Evolutionary conservation across 2,329 filamentous ascomycete species (phyloP).

Genomic region (Pyricularia grisea): DNA sequence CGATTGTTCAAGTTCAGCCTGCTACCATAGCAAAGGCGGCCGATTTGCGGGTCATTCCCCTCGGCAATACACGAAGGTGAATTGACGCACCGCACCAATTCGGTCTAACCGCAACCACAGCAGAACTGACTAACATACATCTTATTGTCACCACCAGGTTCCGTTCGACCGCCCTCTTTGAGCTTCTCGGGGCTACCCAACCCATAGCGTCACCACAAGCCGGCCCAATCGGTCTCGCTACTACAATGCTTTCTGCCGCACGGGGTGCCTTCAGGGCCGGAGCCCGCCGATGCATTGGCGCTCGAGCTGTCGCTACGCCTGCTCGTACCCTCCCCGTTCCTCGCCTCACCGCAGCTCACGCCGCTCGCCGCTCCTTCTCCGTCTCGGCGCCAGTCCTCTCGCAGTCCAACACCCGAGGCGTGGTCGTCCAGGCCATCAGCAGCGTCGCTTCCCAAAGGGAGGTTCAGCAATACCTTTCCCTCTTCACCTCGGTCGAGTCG

Average conservation of each 20-base stretch:
- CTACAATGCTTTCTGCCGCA: constrained; percentile 31
- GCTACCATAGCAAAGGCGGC: neutral
- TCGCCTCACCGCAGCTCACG: constrained; percentile 9
- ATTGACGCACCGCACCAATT: neutral
- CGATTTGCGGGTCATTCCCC: neutral
- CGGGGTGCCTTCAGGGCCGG: constrained; percentile 32
- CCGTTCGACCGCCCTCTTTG: neutral
- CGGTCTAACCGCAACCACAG: neutral
- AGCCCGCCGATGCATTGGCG: constrained; percentile 28
- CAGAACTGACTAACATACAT: neutral
- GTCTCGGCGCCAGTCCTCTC: constrained; percentile 8
- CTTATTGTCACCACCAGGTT: neutral
- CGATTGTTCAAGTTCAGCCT: neutral
- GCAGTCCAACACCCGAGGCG: constrained; percentile 58
- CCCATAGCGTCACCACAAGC: neutral
- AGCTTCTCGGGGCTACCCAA: neutral
- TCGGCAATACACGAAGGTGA: neutral
- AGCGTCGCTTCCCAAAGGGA: constrained; percentile 95
- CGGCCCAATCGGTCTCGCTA: neutral
- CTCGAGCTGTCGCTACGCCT: constrained; percentile 12
- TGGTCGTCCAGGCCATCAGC: constrained; percentile 83
- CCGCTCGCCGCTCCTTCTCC: constrained; percentile 18
- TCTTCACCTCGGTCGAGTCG: constrained; percentile 93
- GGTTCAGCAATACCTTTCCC: constrained; percentile 93
- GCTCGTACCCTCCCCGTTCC: constrained; percentile 10